Percentiles rank a stretch among this genome's conserved stretches.
Conservation (phyloP, 2,329 filamentous ascomycete species). For the Phoma sp. region DNA sequence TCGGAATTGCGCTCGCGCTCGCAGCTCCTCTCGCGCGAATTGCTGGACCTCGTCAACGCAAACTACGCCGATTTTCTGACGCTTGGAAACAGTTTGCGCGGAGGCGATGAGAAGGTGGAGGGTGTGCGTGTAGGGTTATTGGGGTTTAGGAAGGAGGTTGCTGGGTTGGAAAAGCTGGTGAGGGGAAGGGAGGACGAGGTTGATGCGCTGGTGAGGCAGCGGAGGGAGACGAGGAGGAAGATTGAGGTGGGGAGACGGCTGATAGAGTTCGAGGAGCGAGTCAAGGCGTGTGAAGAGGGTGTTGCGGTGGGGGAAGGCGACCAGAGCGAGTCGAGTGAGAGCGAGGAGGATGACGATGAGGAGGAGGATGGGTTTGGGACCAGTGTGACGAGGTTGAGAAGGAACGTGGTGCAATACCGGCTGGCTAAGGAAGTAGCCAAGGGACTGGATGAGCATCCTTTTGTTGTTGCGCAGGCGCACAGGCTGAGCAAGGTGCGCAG, state of each 20-base stretch:
- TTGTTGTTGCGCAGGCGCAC: slow-evolving; percentile 62
- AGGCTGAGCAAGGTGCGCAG: slow-evolving; percentile 64
- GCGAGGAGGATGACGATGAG: slow-evolving; percentile 44
- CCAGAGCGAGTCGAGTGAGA: slow-evolving; percentile 34
- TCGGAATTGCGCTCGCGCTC: slow-evolving; percentile 82
- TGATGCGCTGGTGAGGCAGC: slow-evolving; percentile 66
- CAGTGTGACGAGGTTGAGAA: slow-evolving; percentile 56
- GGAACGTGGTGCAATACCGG: slow-evolving; percentile 64
- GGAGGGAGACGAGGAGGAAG: slow-evolving; percentile 69
- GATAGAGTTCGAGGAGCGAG: slow-evolving; percentile 69
- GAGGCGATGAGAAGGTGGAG: slow-evolving; percentile 90
- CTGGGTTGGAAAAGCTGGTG: slow-evolving; percentile 72
- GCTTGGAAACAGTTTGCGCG: slow-evolving; percentile 78
- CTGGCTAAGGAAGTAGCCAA: slow-evolving; percentile 60
- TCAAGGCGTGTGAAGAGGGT: slow-evolving; percentile 56
- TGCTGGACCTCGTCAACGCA: slow-evolving; percentile 91
- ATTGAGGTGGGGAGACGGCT: slow-evolving; percentile 68
- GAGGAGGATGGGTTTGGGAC: slow-evolving; percentile 39
- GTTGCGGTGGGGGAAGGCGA: slow-evolving; percentile 28
- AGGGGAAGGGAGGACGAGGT: slow-evolving; percentile 68
- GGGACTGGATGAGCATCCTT: slow-evolving; percentile 66
- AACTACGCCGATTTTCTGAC: slow-evolving; percentile 93
- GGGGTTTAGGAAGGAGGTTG: slow-evolving; percentile 82
- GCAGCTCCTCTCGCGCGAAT: slow-evolving; percentile 79
- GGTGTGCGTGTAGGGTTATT: slow-evolving; percentile 86